Evolutionary conservation across 2,329 filamentous ascomycete genomes (phyloP).

Genomic region (Corniculantispora saksenae): DNA sequence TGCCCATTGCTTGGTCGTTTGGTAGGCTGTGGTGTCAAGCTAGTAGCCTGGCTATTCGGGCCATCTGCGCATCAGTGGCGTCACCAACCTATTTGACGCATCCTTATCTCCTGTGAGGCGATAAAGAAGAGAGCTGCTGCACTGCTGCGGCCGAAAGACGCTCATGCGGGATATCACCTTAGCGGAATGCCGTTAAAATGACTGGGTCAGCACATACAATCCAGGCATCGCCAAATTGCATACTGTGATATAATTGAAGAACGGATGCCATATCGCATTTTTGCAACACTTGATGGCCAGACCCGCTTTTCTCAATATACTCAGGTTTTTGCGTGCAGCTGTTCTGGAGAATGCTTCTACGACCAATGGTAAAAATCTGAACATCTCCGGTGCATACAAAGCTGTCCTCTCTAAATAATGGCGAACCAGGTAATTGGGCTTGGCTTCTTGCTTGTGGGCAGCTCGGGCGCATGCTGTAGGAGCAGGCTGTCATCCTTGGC

Average conservation of each 20-base stretch:
- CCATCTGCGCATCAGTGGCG: constrained; percentile 14
- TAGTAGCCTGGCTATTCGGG: not conserved
- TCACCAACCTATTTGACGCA: not conserved
- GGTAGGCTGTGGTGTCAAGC: not conserved
- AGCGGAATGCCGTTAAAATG: too few relatives aligned
- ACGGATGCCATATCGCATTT: not conserved
- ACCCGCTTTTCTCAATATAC: not conserved
- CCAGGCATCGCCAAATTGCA: too few relatives aligned
- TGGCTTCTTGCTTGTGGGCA: not conserved
- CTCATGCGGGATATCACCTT: too few relatives aligned
- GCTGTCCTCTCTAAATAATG: not conserved
- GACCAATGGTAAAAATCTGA: not conserved
- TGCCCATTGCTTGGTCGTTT: not conserved
- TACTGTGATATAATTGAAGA: too few relatives aligned
- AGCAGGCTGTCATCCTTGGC: not conserved
- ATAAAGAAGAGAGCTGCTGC: not conserved
- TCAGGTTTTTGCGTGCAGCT: not conserved
- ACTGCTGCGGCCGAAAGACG: not conserved
- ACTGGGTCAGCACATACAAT: too few relatives aligned
- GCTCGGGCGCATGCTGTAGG: not conserved
- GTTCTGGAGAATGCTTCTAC: not conserved
- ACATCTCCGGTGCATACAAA: not conserved
- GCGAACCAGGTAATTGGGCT: not conserved
- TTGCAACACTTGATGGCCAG: not conserved
- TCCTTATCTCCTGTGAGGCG: not conserved